Base-by-base conservation (phyloP, 306 rosid genomes). In the Rosa persica region DNA sequence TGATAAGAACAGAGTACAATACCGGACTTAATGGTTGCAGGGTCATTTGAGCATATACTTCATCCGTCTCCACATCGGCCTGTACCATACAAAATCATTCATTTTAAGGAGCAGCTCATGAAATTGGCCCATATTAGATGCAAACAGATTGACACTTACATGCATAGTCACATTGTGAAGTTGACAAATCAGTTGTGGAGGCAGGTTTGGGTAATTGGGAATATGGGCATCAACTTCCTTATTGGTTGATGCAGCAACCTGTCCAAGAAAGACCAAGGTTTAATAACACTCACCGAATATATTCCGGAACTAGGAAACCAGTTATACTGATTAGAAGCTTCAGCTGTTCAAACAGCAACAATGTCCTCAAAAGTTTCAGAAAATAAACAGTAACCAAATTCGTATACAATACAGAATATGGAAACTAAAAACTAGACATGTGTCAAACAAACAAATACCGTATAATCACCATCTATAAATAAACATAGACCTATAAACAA, bases 111-210 rank as follows among this genome's bases (percentile, higher is more conserved):
- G 66, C 58, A 66, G 66, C 73, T 57, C 39, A 66, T 23, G 19
- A 60, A 61, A 47, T 62, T 65, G 70, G 61, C 25, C 61, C 49
- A 39, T 42, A 78, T 48, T 51, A 82, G 71, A 81, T 7, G 34
- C 27, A 74, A 78, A 51, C 66, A 38, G 19, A 69, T 23, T 48
- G 78, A 23, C 48, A 73, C 96, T 79, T 77, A 90, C 95, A 84
- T 90, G 91, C 95, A 90, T 90, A 13, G 94, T 90, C 75, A 88
- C 88, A 85, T 90, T 90, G 85, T 90, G 94, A 69, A 90, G 95
- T 76, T 90, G 95, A 75, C 89, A 90, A 25, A 90, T 82, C 65
- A 90, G 84, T 46, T 88, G 92, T 8, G 95, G 89, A 6, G 92
- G 87, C 83, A 90, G 77, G 87, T 82, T 90, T 42, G 95, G 95